A percentile compares a stretch with the other conserved stretches of the same genome.
Conservation (phyloP, 1,139 yeast species). For the Blastobotrys petasosporus region DNA sequence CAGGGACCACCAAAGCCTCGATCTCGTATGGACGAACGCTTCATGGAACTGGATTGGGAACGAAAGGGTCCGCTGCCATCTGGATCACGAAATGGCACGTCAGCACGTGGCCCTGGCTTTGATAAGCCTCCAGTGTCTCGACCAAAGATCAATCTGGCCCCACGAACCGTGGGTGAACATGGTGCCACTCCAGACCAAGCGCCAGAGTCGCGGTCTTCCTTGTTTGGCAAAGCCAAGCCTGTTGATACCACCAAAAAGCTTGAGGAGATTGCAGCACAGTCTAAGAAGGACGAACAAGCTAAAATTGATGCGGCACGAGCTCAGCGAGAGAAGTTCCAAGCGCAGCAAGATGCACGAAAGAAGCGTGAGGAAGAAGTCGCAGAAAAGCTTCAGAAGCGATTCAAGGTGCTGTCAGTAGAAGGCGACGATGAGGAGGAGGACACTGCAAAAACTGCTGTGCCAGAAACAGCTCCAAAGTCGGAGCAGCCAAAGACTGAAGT, state of each 20-base stretch:
- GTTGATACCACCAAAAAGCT: constrained; percentile 34
- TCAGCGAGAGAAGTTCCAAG: constrained; percentile 11
- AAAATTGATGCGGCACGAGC: constrained; percentile 22
- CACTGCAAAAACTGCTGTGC: constrained; percentile 29
- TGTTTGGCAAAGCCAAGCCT: constrained; percentile 38
- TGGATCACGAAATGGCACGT: constrained; percentile 15
- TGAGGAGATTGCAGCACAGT: constrained; percentile 27
- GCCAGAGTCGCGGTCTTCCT: constrained; percentile 18
- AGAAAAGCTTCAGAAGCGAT: constrained; percentile 34
- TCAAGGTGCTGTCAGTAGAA: constrained; percentile 60
- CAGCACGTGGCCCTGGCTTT: constrained; percentile 13
- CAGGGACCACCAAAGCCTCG: constrained; percentile 16
- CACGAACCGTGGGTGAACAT: constrained; percentile 25
- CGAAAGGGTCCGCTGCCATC: constrained; percentile 32
- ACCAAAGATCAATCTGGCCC: constrained; percentile 27
- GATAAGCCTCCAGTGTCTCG: constrained; percentile 18
- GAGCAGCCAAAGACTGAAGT: constrained; percentile 29
- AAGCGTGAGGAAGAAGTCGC: constrained; percentile 14
- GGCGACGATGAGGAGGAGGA: constrained; percentile 54
- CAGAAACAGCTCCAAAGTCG: constrained; percentile 33
- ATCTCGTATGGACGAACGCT: constrained; percentile 23
- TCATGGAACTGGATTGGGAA: constrained; percentile 33
- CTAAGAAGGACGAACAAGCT: constrained; percentile 27
- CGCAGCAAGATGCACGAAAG: constrained; percentile 12
- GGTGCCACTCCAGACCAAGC: constrained; percentile 21